A percentile compares a stretch with the other conserved stretches of the same genome.
These are phyloP conservation scores for Termitomyces sp. DNA, from an alignment of 768 basidiomycete species.

Conservation along the genomic window DNA sequence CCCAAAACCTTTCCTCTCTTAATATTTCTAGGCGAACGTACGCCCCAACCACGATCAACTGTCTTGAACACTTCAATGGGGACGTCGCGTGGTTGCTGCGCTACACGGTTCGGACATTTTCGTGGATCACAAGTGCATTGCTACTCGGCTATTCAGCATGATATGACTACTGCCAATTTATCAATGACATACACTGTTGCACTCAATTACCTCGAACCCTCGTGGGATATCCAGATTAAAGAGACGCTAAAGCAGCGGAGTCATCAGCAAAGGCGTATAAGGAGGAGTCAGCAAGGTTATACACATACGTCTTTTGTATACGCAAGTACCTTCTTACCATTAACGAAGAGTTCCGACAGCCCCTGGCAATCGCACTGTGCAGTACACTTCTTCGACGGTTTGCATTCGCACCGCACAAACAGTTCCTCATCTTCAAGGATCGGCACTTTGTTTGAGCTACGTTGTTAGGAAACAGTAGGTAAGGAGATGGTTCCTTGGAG, in stretches of 20 bases:
- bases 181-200: constrained; percentile 44
- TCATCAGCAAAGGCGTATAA: background rate
- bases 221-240: constrained; percentile 37
- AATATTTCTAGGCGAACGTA: constrained; percentile 36
- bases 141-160: constrained; percentile 17
- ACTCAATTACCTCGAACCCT: constrained; percentile 56
- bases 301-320: constrained; percentile 35
- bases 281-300: background rate
- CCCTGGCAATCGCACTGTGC: constrained; percentile 43
- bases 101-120: constrained; percentile 54
- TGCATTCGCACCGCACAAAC: constrained; percentile 42
- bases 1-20: constrained; percentile 56
- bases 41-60: constrained; percentile 56
- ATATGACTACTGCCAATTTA: background rate
- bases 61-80: constrained; percentile 69
- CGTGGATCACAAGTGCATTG: constrained; percentile 35
- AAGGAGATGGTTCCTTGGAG: background rate
- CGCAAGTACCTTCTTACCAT: constrained; percentile 27
- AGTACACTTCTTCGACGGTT: constrained; percentile 23
- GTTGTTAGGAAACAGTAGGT: background rate
- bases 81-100: constrained; percentile 50
- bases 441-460: constrained; percentile 14
- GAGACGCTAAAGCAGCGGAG: constrained; percentile 32
- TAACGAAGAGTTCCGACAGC: constrained; percentile 27
- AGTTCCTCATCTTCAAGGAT: constrained; percentile 20